These are phyloP conservation scores for Solanum tacnaense DNA, from an alignment of 257 asterid species.

Conservation along the genomic window DNA sequence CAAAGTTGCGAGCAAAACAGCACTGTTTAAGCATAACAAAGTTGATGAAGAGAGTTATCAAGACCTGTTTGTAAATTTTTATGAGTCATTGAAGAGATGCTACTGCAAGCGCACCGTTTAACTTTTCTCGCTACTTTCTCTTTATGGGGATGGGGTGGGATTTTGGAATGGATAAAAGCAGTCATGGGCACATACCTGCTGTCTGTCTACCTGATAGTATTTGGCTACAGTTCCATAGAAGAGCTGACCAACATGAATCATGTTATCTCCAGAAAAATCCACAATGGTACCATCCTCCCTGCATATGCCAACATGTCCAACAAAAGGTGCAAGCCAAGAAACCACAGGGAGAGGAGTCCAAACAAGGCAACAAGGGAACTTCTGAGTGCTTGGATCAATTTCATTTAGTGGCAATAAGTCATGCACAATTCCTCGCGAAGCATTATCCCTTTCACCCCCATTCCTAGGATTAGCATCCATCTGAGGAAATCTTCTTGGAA, in stretches of 20 bases:
- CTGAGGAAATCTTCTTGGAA: conserved; percentile 17
- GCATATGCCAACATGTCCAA: conserved; percentile 88
- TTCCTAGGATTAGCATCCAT: conserved; percentile 42
- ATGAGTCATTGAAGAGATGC: not conserved
- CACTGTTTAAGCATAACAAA: conserved; percentile 34
- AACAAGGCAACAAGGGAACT: conserved; percentile 81
- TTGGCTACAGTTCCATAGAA: conserved; percentile 72
- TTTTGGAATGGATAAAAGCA: not conserved
- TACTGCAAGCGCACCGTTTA: not conserved
- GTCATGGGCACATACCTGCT: conserved; percentile 41
- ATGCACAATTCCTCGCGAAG: conserved; percentile 13
- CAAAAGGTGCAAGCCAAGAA: conserved; percentile 95
- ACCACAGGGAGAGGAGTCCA: conserved; percentile 92
- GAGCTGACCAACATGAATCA: conserved; percentile 42
- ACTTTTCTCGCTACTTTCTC: not conserved
- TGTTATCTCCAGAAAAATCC: conserved; percentile 74
- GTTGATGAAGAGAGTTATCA: not conserved
- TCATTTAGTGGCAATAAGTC: conserved; percentile 71
- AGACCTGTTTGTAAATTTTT: not conserved
- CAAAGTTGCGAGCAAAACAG: conserved; percentile 64
- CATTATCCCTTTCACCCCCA: conserved; percentile 11
- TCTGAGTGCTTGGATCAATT: conserved; percentile 53
- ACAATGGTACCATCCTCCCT: conserved; percentile 63
- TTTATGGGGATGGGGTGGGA: not conserved
- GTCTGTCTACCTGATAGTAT: conserved; percentile 66